Conservation (phyloP, 495 filamentous ascomycete species). For the Hypoxylon trugodes region DNA sequence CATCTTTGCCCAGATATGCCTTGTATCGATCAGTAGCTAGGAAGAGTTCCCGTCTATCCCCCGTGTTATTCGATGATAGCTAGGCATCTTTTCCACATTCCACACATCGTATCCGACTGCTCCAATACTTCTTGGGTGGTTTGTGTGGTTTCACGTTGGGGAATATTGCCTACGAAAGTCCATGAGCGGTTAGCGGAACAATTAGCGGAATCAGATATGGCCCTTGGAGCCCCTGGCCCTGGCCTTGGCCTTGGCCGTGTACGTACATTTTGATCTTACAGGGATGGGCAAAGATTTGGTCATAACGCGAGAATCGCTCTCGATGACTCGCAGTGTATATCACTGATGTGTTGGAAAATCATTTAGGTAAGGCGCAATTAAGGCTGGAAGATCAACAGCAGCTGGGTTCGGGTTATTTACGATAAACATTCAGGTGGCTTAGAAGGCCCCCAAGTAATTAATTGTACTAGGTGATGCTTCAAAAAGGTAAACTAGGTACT, state of each 20-base stretch:
- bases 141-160: background rate
- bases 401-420: conserved; percentile 27
- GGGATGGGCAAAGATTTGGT: conserved; percentile 10
- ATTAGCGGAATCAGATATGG: conserved; percentile 17
- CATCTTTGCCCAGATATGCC: conserved; percentile 24
- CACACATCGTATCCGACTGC: background rate
- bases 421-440: too few relatives aligned
- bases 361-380: conserved; percentile 25
- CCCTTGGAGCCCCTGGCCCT: conserved; percentile 22
- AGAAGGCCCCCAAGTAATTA: too few relatives aligned
- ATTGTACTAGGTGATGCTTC: too few relatives aligned
- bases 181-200: conserved; percentile 34
- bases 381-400: conserved; percentile 32
- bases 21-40: conserved; percentile 7
- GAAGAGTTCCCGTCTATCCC: background rate
- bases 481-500: too few relatives aligned
- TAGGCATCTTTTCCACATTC: background rate
- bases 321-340: background rate
- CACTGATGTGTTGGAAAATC: conserved; percentile 10
- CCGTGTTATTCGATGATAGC: background rate
- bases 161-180: conserved; percentile 5
- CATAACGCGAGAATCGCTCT: background rate
- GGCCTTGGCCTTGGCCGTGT: conserved; percentile 18
- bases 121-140: background rate
- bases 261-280: conserved; percentile 7